phyloP scores from a whole-genome alignment of 1,284 basidiomycete species.

The Tilletia walkeri region DNA sequence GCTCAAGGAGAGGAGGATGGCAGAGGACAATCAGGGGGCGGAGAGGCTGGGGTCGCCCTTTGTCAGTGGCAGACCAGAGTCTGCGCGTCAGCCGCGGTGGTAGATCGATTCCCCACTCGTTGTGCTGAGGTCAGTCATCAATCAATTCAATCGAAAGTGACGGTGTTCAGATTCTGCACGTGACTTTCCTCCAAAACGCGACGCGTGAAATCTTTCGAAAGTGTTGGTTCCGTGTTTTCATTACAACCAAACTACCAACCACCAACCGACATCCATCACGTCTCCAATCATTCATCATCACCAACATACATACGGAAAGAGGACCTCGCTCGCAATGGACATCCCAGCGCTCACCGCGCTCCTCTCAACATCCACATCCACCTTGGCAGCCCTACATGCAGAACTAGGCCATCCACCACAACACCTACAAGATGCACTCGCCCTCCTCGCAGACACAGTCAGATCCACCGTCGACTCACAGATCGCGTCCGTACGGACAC shows the following conservation, averaged over 20 bases:
- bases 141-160: no score
- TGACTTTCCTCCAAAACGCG: no score
- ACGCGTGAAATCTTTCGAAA: no score
- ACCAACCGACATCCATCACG: no score
- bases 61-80: not conserved
- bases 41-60: constrained; percentile 1
- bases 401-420: constrained; percentile 46
- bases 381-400: constrained; percentile 39
- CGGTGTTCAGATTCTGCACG: no score
- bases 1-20: not conserved
- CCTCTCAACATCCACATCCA: constrained; percentile 40
- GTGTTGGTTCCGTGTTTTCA: no score
- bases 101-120: not conserved
- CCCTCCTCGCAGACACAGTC: constrained; percentile 42
- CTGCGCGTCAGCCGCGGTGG: not conserved
- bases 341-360: constrained; percentile 39
- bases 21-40: constrained; percentile 5
- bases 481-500: constrained; percentile 37
- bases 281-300: not conserved
- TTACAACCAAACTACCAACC: no score
- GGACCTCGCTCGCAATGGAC: constrained; percentile 32
- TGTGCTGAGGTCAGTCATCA: no score
- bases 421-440: constrained; percentile 38
- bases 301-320: not conserved
- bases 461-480: constrained; percentile 48